These are phyloP conservation scores for Boletus sp. DNA, from an alignment of 768 basidiomycete genomes.

Conservation along the genomic window DNA sequence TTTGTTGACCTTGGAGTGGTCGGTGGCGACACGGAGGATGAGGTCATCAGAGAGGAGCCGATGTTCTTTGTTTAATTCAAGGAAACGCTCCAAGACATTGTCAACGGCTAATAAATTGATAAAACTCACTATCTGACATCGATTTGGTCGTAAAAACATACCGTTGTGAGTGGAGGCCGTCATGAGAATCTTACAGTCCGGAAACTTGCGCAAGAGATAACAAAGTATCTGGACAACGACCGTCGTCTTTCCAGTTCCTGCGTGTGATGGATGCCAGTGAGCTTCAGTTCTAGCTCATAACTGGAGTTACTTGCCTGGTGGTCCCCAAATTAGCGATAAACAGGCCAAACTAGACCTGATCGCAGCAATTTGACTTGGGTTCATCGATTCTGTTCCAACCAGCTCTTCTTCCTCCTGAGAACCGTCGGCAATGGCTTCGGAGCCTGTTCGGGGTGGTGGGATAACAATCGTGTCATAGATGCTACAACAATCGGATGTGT, in stretches of 20 bases:
- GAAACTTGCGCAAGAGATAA: conserved; percentile 35
- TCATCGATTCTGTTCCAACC: conserved; percentile 34
- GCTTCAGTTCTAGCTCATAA: neutral
- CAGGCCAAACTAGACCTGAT: conserved; percentile 43
- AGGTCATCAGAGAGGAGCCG: conserved; percentile 50
- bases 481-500: conserved; percentile 44
- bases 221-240: conserved; percentile 63
- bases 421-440: conserved; percentile 5
- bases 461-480: conserved; percentile 49
- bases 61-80: conserved; percentile 42
- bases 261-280: neutral
- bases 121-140: neutral
- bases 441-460: conserved; percentile 20
- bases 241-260: conserved; percentile 72
- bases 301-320: conserved; percentile 45
- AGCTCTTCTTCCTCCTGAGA: conserved; percentile 11
- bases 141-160: conserved; percentile 13
- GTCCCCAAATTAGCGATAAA: conserved; percentile 66
- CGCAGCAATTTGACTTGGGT: conserved; percentile 54
- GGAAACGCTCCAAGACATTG: conserved; percentile 66
- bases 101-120: conserved; percentile 53
- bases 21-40: conserved; percentile 69
- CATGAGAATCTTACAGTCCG: conserved; percentile 55
- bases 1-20: conserved; percentile 60
- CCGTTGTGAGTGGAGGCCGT: conserved; percentile 73